A percentile compares a stretch with the other conserved stretches of the same genome.
Conservation (phyloP, 2,329 filamentous ascomycete species). For the Rutstroemia sp. region DNA sequence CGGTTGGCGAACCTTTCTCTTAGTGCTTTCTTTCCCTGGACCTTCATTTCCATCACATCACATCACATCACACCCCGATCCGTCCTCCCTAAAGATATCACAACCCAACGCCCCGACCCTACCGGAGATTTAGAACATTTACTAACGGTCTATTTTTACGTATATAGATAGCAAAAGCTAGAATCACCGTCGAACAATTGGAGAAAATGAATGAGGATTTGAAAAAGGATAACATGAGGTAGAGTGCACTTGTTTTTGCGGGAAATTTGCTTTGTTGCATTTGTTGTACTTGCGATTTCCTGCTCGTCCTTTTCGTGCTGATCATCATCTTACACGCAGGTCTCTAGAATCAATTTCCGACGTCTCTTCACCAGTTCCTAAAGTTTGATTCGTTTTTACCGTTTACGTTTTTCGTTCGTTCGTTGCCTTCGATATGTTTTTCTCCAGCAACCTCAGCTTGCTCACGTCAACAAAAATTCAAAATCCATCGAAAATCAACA, state of each 20-base stretch:
- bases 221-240: constrained; percentile 43
- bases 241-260: constrained; percentile 7
- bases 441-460: background rate
- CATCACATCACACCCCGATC: background rate
- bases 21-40: constrained; percentile 17
- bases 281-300: constrained; percentile 1
- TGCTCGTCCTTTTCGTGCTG: constrained; percentile 8
- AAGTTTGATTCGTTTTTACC: background rate
- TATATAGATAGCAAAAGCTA: constrained; percentile 29
- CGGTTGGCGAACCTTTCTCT: constrained; percentile 44
- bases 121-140: background rate
- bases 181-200: constrained; percentile 29
- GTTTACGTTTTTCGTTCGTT: background rate
- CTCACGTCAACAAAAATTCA: background rate
- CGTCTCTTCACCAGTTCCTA: constrained; percentile 7
- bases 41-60: background rate
- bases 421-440: background rate
- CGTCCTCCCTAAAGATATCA: no score
- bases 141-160: constrained; percentile 18
- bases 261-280: background rate
- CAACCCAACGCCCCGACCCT: no score
- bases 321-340: constrained; percentile 4
- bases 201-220: constrained; percentile 49
- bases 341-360: constrained; percentile 12
- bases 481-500: no score